phyloP scores from a whole-genome alignment of 441 rosid species.

The Syzygium malaccense region DNA sequence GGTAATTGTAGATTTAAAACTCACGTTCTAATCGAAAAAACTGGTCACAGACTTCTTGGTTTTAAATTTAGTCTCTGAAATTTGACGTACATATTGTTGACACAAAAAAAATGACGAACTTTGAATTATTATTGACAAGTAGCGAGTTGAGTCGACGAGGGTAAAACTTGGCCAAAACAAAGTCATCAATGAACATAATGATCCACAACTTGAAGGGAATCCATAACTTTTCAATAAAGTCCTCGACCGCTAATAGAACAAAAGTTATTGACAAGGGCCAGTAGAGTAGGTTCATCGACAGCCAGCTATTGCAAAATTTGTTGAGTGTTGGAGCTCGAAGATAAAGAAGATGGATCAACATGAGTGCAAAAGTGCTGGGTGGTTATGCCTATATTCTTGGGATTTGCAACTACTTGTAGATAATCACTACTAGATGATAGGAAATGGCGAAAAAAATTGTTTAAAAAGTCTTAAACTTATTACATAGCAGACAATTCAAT shows the following conservation, averaged over 20 bases:
- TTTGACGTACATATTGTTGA: not conserved
- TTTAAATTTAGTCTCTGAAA: not conserved
- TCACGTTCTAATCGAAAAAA: not conserved
- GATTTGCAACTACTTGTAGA: not conserved
- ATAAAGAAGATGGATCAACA: not conserved
- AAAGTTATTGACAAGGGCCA: not conserved
- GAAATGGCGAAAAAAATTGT: not conserved
- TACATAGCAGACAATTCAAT: accelerated
- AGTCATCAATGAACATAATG: not conserved
- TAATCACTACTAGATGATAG: not conserved
- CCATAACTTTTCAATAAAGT: not conserved
- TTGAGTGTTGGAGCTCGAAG: not conserved
- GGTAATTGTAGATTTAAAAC: not conserved
- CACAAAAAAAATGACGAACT: not conserved
- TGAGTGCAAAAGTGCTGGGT: not conserved
- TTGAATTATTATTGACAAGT: not conserved
- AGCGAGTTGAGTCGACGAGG: not conserved
- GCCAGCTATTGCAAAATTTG: not conserved
- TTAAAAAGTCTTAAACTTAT: not conserved
- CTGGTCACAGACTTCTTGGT: not conserved
- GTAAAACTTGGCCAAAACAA: not conserved
- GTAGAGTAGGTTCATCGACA: not conserved
- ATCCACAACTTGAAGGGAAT: not conserved
- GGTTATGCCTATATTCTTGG: not conserved
- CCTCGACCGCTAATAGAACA: not conserved